Conservation (phyloP, 1,284 basidiomycete genomes). For the Pholiota adiposa region DNA sequence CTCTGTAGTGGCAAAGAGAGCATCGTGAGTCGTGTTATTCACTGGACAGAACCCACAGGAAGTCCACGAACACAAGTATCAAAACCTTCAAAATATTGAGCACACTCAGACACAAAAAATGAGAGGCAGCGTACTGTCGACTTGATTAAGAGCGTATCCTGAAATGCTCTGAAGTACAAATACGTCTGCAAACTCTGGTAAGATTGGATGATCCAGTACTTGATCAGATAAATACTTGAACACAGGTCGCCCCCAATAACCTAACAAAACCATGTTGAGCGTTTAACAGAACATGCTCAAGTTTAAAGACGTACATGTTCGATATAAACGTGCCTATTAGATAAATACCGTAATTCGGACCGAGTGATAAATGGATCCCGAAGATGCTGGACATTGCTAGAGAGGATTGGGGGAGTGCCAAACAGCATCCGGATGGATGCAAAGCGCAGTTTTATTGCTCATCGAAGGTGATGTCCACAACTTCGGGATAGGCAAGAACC, state of each 20-base stretch:
- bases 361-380: background rate
- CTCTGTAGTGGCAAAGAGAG: background rate
- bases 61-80: background rate
- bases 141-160: constrained; percentile 1
- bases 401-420: background rate
- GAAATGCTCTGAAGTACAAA: background rate
- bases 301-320: constrained; percentile 2
- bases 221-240: too few relatives aligned
- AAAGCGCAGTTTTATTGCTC: too few relatives aligned
- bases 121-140: constrained; percentile 1
- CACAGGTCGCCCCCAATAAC: constrained; percentile 1
- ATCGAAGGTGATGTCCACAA: too few relatives aligned
- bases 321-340: constrained; percentile 12
- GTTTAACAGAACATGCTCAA: background rate
- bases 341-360: constrained; percentile 5
- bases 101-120: too few relatives aligned
- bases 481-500: too few relatives aligned
- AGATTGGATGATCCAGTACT: too few relatives aligned
- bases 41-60: background rate
- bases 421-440: background rate
- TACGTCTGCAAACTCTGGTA: background rate
- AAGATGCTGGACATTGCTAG: background rate
- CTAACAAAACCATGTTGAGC: background rate
- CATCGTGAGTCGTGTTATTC: background rate
- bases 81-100: too few relatives aligned